phyloP scores from a whole-genome alignment of 176 grass and related monocot genomes.

The Carex parvula region DNA sequence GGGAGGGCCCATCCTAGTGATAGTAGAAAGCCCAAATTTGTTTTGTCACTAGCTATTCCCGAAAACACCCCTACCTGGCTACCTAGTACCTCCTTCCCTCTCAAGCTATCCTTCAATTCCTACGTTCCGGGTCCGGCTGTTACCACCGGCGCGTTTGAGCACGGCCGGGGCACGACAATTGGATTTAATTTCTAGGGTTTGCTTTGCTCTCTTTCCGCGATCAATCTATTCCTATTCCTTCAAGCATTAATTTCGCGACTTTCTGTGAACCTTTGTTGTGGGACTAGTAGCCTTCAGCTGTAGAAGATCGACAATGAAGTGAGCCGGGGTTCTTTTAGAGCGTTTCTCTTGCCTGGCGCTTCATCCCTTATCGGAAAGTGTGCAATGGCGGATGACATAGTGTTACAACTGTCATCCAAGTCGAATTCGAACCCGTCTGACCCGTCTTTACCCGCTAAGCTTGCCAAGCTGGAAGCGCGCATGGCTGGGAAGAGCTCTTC shows the following conservation, averaged over 20 bases:
- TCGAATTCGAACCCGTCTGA: constrained; percentile 78
- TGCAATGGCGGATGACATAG: constrained; percentile 85
- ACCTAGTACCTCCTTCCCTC: background rate
- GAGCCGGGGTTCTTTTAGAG: constrained; percentile 5
- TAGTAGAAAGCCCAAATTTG: constrained; percentile 16
- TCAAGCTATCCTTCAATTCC: constrained; percentile 16
- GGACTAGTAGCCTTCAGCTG: background rate
- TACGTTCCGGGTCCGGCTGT: background rate
- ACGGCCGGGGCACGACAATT: background rate
- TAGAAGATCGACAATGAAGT: background rate
- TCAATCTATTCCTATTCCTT: background rate
- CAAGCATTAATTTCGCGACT: background rate
- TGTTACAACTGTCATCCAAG: constrained; percentile 87
- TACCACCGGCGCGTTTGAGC: constrained; percentile 16
- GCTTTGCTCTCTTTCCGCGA: background rate
- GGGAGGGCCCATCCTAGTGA: background rate
- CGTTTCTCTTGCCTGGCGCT: constrained; percentile 34
- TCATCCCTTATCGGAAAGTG: constrained; percentile 36
- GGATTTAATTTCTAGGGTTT: constrained; percentile 13
- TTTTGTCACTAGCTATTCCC: constrained; percentile 13
- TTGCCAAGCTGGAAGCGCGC: constrained; percentile 95
- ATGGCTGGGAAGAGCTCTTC: constrained; percentile 95
- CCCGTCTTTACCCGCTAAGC: constrained; percentile 63
- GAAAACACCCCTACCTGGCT: constrained; percentile 30
- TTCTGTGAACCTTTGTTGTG: constrained; percentile 1